Evolutionary conservation across 352 stramenopile species (phyloP).

Genomic region (Peronospora farinosa): DNA sequence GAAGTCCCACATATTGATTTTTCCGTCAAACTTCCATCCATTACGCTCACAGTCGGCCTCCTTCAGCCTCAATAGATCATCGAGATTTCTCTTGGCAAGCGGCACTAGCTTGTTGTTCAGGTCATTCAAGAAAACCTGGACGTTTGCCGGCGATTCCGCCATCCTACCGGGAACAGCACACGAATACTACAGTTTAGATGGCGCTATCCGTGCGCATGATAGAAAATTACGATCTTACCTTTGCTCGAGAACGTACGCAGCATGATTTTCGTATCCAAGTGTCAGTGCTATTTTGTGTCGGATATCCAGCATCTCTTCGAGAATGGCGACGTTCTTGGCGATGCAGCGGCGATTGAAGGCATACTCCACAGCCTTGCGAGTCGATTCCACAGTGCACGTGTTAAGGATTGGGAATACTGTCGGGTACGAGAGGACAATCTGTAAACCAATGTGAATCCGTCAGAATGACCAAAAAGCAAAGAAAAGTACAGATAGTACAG

Average conservation of each 20-base stretch:
- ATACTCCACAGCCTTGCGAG: slow-evolving; percentile 70
- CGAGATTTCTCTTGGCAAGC: slow-evolving; percentile 70
- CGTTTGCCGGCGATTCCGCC: slow-evolving; percentile 50
- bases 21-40: slow-evolving; percentile 64
- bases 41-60: slow-evolving; percentile 50
- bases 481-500: neutral
- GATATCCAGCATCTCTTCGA: slow-evolving; percentile 79
- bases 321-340: slow-evolving; percentile 72
- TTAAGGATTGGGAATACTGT: slow-evolving; percentile 87
- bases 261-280: slow-evolving; percentile 80
- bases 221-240: slow-evolving; percentile 30
- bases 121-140: slow-evolving; percentile 68
- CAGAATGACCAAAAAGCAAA: slow-evolving; percentile 3
- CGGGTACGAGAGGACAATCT: slow-evolving; percentile 83
- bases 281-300: slow-evolving; percentile 68
- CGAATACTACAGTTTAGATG: neutral
- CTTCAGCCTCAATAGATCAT: slow-evolving; percentile 69
- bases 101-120: slow-evolving; percentile 70
- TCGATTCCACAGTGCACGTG: slow-evolving; percentile 78
- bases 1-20: slow-evolving; percentile 89
- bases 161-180: slow-evolving; percentile 39
- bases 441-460: slow-evolving; percentile 1
- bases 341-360: slow-evolving; percentile 82
- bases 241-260: slow-evolving; percentile 78
- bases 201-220: neutral